Conservation (phyloP, 805 yeast genomes). For the Yarrowia hollandica region DNA sequence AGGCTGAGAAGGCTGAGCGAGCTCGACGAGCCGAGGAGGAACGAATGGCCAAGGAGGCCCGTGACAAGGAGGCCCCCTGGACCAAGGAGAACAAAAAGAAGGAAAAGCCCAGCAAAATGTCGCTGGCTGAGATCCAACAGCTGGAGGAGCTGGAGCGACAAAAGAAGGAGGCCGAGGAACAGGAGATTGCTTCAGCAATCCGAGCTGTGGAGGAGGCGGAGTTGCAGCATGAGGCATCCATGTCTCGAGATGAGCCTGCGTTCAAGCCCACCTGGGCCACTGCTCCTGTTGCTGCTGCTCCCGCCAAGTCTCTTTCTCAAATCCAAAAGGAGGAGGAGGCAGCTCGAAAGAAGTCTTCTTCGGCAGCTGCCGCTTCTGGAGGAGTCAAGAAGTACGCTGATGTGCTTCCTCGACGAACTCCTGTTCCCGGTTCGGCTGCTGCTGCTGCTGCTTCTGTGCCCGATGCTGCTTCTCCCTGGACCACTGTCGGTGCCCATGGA, state of each 20-base stretch:
- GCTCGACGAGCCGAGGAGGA: constrained; percentile 1
- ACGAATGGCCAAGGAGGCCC: constrained; percentile 22
- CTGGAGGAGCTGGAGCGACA: constrained; percentile 37
- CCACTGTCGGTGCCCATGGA: constrained; percentile 20
- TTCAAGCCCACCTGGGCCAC: constrained; percentile 32
- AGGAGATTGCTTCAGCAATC: constrained; percentile 10
- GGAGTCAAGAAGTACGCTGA: constrained; percentile 14
- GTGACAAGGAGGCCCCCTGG: constrained; percentile 37
- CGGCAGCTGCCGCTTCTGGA: constrained; percentile 3
- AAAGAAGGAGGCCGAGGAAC: constrained; percentile 33
- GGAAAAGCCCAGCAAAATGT: constrained; percentile 32
- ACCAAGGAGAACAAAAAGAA: constrained; percentile 32
- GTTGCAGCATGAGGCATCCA: constrained; percentile 37
- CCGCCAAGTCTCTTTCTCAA: constrained; percentile 42
- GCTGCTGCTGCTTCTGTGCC: not conserved
- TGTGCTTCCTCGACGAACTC: constrained; percentile 19
- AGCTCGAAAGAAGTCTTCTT: constrained; percentile 30
- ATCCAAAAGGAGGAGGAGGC: constrained; percentile 45
- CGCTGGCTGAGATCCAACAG: constrained; percentile 41
- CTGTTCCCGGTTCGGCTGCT: not conserved
- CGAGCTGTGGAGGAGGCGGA: constrained; percentile 1
- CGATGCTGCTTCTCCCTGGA: constrained; percentile 15
- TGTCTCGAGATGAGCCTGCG: constrained; percentile 11
- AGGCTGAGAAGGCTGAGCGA: constrained; percentile 23
- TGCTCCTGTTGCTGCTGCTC: constrained; percentile 33